Evolutionary conservation across 2,329 filamentous ascomycete species (phyloP).

Genomic region (Trichoderma sp.): DNA sequence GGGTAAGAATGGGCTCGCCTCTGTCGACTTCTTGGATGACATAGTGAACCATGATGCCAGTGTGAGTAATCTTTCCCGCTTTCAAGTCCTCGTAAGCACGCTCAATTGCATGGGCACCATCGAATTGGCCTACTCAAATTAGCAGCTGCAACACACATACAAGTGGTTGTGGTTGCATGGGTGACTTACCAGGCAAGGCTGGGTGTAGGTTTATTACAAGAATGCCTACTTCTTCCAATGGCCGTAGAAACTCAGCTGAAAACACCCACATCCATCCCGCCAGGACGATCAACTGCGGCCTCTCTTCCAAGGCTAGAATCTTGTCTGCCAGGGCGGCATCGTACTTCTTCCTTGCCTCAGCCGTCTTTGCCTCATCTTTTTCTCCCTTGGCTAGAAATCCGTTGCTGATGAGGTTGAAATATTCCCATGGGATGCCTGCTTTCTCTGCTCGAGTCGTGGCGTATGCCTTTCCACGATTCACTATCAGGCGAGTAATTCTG

Average conservation of each 20-base stretch:
- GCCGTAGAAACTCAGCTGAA: conserved; percentile 66
- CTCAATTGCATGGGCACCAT: conserved; percentile 76
- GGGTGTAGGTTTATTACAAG: conserved; percentile 77
- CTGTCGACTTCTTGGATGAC: conserved; percentile 55
- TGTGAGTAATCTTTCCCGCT: conserved; percentile 63
- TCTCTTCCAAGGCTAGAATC: conserved; percentile 56
- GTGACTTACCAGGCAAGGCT: not conserved
- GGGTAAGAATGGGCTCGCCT: conserved; percentile 45
- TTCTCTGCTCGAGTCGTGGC: conserved; percentile 45
- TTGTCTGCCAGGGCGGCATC: conserved; percentile 72
- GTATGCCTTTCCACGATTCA: conserved; percentile 51
- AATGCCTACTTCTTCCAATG: conserved; percentile 62
- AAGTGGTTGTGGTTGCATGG: not conserved
- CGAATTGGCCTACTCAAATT: conserved; percentile 61
- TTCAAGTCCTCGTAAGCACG: conserved; percentile 74
- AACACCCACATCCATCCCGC: conserved; percentile 90
- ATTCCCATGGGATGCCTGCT: conserved; percentile 67
- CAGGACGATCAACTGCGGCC: conserved; percentile 75
- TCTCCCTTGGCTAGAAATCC: conserved; percentile 60
- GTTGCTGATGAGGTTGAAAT: conserved; percentile 79
- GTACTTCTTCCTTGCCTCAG: conserved; percentile 61
- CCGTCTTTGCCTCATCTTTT: conserved; percentile 43
- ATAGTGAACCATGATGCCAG: conserved; percentile 89
- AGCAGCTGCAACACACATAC: not conserved
- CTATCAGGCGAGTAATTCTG: conserved; percentile 47